phyloP scores from a whole-genome alignment of 768 basidiomycete species.

The Tricholoma sp. region DNA sequence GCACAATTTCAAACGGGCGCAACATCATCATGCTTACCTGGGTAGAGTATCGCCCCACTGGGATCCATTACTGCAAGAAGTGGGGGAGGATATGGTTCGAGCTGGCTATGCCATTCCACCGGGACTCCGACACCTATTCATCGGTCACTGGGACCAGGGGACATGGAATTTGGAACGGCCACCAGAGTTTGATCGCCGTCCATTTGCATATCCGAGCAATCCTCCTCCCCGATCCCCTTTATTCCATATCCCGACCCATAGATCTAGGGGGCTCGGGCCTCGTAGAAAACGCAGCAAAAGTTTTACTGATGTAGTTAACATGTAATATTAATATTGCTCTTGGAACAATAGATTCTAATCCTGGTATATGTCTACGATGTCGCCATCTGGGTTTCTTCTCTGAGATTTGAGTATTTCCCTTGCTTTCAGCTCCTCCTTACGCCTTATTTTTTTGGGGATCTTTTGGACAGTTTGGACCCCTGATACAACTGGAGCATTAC shows the following conservation, averaged over 20 bases:
- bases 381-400: conserved; percentile 1
- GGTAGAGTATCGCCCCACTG: conserved; percentile 3
- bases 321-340: not conserved
- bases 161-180: not conserved
- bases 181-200: conserved; percentile 6
- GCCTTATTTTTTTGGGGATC: conserved; percentile 1
- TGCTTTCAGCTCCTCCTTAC: not conserved
- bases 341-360: not conserved
- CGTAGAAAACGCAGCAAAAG: not conserved
- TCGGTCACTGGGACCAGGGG: conserved; percentile 12
- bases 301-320: not conserved
- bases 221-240: not conserved
- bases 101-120: conserved; percentile 16
- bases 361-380: conserved; percentile 6
- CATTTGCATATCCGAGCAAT: conserved; percentile 9
- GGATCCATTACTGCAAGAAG: conserved; percentile 10
- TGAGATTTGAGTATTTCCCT: conserved; percentile 7
- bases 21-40: not conserved
- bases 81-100: conserved; percentile 13
- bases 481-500: conserved; percentile 11
- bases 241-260: not conserved
- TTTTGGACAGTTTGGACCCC: not conserved
- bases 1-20: not conserved
- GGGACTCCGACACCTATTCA: conserved; percentile 15
- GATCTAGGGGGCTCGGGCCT: not conserved